Conservation (phyloP, 2,329 filamentous ascomycete genomes). For the Colletotrichum zoysiae region DNA sequence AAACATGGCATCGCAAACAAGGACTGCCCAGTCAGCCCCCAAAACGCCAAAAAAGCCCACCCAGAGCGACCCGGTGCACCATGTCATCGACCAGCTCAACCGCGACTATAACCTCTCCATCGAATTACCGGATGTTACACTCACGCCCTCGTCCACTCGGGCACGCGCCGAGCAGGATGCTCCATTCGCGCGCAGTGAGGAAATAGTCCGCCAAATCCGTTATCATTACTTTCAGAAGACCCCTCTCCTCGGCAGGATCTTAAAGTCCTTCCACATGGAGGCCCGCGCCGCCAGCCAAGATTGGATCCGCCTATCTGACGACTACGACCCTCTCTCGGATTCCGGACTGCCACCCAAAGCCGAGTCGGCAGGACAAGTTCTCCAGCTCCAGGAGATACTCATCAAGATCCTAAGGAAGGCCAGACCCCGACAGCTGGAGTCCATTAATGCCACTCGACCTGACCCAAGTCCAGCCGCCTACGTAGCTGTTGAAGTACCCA, state of each 20-base stretch:
- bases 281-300: constrained; percentile 24
- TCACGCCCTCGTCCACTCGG: constrained; percentile 6
- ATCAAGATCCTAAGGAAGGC: neutral
- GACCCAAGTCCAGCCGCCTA: neutral
- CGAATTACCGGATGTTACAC: constrained; percentile 10
- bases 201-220: constrained; percentile 18
- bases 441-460: neutral
- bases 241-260: constrained; percentile 11
- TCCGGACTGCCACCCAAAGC: constrained; percentile 8
- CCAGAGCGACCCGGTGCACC: neutral
- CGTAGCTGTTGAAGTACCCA: neutral
- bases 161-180: neutral
- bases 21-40: constrained; percentile 7
- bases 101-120: constrained; percentile 33
- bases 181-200: constrained; percentile 13
- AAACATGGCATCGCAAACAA: constrained; percentile 20
- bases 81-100: constrained; percentile 36
- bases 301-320: constrained; percentile 23
- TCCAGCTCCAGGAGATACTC: constrained; percentile 24
- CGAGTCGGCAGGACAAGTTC: constrained; percentile 6
- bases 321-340: neutral
- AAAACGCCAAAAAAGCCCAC: constrained; percentile 21
- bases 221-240: constrained; percentile 16
- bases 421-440: neutral
- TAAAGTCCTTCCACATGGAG: constrained; percentile 17